phyloP scores from a whole-genome alignment of 352 stramenopile species.

The Globisporangium alternatum region DNA sequence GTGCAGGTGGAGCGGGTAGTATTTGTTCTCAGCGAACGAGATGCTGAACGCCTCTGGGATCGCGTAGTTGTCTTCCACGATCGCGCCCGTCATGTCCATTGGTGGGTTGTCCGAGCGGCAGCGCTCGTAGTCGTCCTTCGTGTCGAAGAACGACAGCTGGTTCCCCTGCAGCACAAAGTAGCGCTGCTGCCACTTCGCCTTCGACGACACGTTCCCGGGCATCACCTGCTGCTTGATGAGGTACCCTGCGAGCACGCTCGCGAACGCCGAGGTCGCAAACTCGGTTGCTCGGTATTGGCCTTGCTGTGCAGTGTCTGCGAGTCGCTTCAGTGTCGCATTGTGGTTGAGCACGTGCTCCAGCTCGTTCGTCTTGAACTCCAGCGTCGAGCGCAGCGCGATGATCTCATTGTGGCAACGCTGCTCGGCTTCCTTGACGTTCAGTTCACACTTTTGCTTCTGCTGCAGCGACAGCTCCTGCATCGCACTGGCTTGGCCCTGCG shows the following conservation, averaged over 20 bases:
- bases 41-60: slow-evolving; percentile 81
- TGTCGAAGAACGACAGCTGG: slow-evolving; percentile 82
- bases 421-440: slow-evolving; percentile 72
- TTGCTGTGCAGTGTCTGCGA: slow-evolving; percentile 82
- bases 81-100: slow-evolving; percentile 75
- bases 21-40: slow-evolving; percentile 75
- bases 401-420: slow-evolving; percentile 71
- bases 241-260: slow-evolving; percentile 74
- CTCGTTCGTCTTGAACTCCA: slow-evolving; percentile 88
- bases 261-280: slow-evolving; percentile 68
- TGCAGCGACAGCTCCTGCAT: slow-evolving; percentile 80
- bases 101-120: slow-evolving; percentile 73
- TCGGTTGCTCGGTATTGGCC: slow-evolving; percentile 85
- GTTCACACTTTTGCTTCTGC: slow-evolving; percentile 76
- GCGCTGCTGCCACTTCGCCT: slow-evolving; percentile 82
- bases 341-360: slow-evolving; percentile 86
- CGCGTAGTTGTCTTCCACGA: slow-evolving; percentile 75
- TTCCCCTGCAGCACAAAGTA: slow-evolving; percentile 84
- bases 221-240: slow-evolving; percentile 83
- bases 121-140: slow-evolving; percentile 85
- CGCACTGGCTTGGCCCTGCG: slow-evolving; percentile 72
- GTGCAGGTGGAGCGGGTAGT: slow-evolving; percentile 79
- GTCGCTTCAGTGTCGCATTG: slow-evolving; percentile 83
- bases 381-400: slow-evolving; percentile 51
- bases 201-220: slow-evolving; percentile 32